Conservation (phyloP, 2,329 filamentous ascomycete genomes). For the Pyrenophora graminea region DNA sequence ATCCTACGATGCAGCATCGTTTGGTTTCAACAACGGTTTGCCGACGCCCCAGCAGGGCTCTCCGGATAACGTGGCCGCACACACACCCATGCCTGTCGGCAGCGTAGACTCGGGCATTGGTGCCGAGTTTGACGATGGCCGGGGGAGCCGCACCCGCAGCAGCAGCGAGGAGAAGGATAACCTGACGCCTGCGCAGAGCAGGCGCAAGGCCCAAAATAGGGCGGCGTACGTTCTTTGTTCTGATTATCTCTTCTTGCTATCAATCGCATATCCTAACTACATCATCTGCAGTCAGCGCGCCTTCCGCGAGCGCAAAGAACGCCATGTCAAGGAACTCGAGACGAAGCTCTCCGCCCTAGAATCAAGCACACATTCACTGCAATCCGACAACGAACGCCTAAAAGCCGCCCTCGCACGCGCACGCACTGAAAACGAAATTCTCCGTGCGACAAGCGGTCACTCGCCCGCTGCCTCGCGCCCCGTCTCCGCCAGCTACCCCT, state of each 20-base stretch:
- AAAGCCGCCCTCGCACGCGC: slow-evolving; percentile 82
- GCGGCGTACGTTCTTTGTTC: slow-evolving; percentile 63
- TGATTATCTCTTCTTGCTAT: not conserved
- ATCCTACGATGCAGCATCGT: slow-evolving; percentile 33
- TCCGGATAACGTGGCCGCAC: slow-evolving; percentile 33
- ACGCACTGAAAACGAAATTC: slow-evolving; percentile 88
- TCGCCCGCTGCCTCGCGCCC: slow-evolving; percentile 50
- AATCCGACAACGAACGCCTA: slow-evolving; percentile 83
- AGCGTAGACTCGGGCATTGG: slow-evolving; percentile 52
- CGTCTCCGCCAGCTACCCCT: slow-evolving; percentile 45
- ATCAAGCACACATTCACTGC: slow-evolving; percentile 70
- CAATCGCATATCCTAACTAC: not conserved
- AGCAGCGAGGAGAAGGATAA: slow-evolving; percentile 55
- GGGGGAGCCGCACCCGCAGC: slow-evolving; percentile 42
- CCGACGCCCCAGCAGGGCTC: slow-evolving; percentile 39
- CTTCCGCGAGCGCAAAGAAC: slow-evolving; percentile 94
- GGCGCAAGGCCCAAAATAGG: slow-evolving; percentile 71
- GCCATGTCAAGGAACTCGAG: slow-evolving; percentile 91
- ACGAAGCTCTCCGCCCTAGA: slow-evolving; percentile 79
- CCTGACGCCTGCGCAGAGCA: slow-evolving; percentile 56
- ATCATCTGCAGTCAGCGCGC: slow-evolving; percentile 75
- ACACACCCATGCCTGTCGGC: slow-evolving; percentile 41
- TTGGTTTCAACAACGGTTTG: slow-evolving; percentile 33
- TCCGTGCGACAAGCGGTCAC: slow-evolving; percentile 72
- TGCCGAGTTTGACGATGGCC: slow-evolving; percentile 45